Conservation (phyloP, 169 alveolate species). For the Perkinsus olseni region DNA sequence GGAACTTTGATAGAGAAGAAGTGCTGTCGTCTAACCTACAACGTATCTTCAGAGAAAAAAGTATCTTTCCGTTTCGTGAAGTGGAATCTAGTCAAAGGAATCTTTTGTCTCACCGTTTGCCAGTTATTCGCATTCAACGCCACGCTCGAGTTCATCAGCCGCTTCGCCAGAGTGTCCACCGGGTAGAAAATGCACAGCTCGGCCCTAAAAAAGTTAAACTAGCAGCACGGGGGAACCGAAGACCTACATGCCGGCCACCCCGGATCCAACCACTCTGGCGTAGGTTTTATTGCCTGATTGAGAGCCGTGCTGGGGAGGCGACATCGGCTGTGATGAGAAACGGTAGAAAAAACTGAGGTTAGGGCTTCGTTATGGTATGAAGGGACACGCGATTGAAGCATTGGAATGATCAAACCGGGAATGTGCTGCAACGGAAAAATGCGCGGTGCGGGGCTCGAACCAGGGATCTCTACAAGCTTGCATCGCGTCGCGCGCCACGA, state of each 20-base stretch:
- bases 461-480: background rate
- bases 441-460: background rate
- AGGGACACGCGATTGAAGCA: background rate
- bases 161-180: constrained; percentile 8
- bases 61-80: background rate
- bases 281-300: background rate
- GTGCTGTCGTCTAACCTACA: no score
- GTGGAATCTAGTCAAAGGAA: background rate
- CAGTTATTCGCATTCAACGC: background rate
- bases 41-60: no score
- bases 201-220: background rate
- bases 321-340: background rate
- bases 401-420: background rate
- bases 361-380: background rate
- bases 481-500: no score
- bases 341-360: background rate
- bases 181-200: background rate
- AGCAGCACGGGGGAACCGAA: background rate
- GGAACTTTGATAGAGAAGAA: no score
- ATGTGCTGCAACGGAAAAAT: background rate
- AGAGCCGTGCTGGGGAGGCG: background rate
- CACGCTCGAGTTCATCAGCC: background rate
- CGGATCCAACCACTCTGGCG: background rate
- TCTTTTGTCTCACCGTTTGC: background rate
- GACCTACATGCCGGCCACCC: background rate